These are phyloP conservation scores for Sugiyamaella lignohabitans DNA, from an alignment of 805 yeast genomes.

Conservation along the genomic window DNA sequence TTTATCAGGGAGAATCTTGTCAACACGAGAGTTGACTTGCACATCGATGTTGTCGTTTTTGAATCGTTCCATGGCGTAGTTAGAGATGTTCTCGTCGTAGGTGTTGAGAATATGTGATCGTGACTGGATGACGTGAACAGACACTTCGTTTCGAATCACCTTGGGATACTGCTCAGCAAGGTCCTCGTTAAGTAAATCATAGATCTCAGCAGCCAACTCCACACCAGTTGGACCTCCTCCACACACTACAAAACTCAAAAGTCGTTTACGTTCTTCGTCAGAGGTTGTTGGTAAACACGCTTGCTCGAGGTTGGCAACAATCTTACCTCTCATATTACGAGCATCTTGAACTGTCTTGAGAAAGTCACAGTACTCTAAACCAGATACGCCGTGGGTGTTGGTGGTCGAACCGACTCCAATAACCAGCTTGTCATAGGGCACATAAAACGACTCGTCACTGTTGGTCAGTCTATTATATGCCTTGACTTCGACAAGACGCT, in stretches of 20 bases:
- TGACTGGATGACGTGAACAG: conserved; percentile 65
- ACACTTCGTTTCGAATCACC: conserved; percentile 53
- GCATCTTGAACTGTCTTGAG: conserved; percentile 66
- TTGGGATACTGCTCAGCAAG: conserved; percentile 51
- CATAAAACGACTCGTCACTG: conserved; percentile 41
- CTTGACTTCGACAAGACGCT: conserved; percentile 51
- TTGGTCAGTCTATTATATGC: conserved; percentile 40
- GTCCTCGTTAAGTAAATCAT: conserved; percentile 61
- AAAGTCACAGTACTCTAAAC: conserved; percentile 54
- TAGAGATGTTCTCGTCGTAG: conserved; percentile 57
- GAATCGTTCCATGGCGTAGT: conserved; percentile 59
- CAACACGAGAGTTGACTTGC: conserved; percentile 57
- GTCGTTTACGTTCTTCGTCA: conserved; percentile 54
- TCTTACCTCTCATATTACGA: conserved; percentile 46
- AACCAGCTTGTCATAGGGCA: conserved; percentile 66
- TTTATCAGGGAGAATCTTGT: conserved; percentile 47
- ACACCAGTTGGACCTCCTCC: conserved; percentile 78
- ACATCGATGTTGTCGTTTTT: conserved; percentile 57
- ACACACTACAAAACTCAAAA: conserved; percentile 59
- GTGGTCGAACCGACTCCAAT: conserved; percentile 64
- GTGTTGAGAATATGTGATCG: conserved; percentile 63
- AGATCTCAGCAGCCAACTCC: conserved; percentile 67
- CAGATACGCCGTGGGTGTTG: conserved; percentile 65
- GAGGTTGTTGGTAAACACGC: conserved; percentile 62
- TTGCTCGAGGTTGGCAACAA: conserved; percentile 49